Conservation (phyloP, 306 rosid species). For the Begonia masoniana region DNA sequence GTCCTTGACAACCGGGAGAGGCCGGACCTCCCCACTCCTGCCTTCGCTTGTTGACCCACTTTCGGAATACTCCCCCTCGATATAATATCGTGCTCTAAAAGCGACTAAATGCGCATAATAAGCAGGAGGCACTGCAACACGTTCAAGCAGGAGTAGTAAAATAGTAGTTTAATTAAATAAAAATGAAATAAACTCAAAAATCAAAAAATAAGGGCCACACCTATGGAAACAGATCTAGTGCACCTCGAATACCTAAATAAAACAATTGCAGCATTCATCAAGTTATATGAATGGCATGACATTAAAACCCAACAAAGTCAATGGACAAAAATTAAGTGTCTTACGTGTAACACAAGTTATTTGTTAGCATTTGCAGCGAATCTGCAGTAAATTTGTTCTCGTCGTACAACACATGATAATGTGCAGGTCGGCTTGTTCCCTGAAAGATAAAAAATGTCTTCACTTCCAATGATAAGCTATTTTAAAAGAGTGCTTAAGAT, state of each 20-base stretch:
- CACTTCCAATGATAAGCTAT: no score
- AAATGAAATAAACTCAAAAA: background rate
- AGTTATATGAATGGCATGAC: no score
- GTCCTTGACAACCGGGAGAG: slow-evolving; percentile 7
- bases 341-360: slow-evolving; percentile 41
- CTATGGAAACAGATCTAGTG: slow-evolving; percentile 36
- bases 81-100: slow-evolving; percentile 19
- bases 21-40: slow-evolving; percentile 1
- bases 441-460: slow-evolving; percentile 1
- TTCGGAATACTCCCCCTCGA: slow-evolving; percentile 15
- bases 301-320: no score
- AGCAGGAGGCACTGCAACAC: slow-evolving; percentile 29
- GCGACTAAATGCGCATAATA: slow-evolving; percentile 28
- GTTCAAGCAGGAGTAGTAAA: no score
- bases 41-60: slow-evolving; percentile 8
- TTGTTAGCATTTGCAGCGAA: slow-evolving; percentile 21
- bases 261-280: no score
- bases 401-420: slow-evolving; percentile 33
- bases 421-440: slow-evolving; percentile 41
- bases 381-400: slow-evolving; percentile 32
- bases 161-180: background rate
- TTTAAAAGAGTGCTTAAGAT: no score
- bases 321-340: background rate
- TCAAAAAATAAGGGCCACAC: slow-evolving; percentile 2
- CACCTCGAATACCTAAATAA: slow-evolving; percentile 36